Evolutionary conservation across 2,329 filamentous ascomycete species (phyloP), one percentile per base, ranked within the genome.

Genomic region (Fusarium vanettenii): DNA sequence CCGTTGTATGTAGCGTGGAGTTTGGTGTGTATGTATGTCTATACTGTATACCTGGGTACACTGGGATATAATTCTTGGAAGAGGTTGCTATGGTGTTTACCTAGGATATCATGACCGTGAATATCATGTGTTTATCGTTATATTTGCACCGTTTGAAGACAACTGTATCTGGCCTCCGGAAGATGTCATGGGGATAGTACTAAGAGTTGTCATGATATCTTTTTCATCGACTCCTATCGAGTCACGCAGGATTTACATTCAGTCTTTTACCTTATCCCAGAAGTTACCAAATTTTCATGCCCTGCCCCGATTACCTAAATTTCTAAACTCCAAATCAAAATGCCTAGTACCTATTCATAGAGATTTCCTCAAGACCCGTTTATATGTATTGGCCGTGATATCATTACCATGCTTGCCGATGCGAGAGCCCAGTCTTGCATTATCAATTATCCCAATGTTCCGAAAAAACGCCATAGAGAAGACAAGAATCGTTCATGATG

Each of bases 301-400:
- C 35, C 10, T 41, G 31, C 11, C 25, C 33, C 7, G 9, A 25
- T 35, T n/a, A 25, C 33, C 43, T 16, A 6, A 48, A 62, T 41
- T n/a, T n/a, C 9, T 35, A 41, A 72, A 67, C 69, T 67, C 72
- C 72, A 29, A 62, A 37, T 37, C 25, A 63, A 41, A 33, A 62
- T 63, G 37, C 41, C 45, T 52, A 43, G 20, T 20, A 35, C 50
- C 48, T 22, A 39, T 55, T 43, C 48, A 59, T n/a, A 20, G 7
- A 50, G 25, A 14, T 25, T 63, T 16, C 18, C 56, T 41, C 50
- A 69, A 25, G 11, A 64, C 48, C 41, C 48, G 11, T 69, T 45
- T 59, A 45, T 63, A 52, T 61, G 37, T 73, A 31, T 64, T 56
- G 55, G 60, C 70, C 75, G 61, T 77, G 64, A 76, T 29, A 55